phyloP scores from a whole-genome alignment of 805 yeast species.

The Ogataea nitratoaversa region DNA sequence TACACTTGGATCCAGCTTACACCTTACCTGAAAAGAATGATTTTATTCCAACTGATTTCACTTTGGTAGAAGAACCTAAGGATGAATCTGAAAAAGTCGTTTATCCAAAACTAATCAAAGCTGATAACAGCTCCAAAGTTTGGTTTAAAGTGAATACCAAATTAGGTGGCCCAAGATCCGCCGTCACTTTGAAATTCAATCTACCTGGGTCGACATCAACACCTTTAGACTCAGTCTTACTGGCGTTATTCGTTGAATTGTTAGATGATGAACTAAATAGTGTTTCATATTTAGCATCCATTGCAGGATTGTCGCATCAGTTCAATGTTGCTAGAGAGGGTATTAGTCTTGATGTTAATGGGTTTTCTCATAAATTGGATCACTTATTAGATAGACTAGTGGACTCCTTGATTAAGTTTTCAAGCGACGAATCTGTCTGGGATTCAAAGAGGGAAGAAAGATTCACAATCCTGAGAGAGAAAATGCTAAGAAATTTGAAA shows the following conservation, averaged over 20 bases:
- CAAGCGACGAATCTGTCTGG: constrained; percentile 24
- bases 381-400: constrained; percentile 59
- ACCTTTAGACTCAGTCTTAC: constrained; percentile 52
- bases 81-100: constrained; percentile 28
- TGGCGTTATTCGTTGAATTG: constrained; percentile 64
- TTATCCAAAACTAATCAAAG: constrained; percentile 60
- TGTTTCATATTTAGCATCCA: constrained; percentile 73
- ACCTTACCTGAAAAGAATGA: constrained; percentile 66
- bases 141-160: constrained; percentile 93
- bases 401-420: constrained; percentile 46
- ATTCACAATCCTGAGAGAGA: constrained; percentile 65
- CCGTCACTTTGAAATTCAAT: constrained; percentile 59
- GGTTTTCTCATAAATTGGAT: constrained; percentile 79
- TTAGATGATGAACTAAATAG: constrained; percentile 74
- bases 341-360: constrained; percentile 59
- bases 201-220: constrained; percentile 59
- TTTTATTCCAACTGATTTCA: constrained; percentile 77
- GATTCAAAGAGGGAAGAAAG: constrained; percentile 44
- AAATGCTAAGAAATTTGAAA: constrained; percentile 52
- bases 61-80: constrained; percentile 42
- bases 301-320: constrained; percentile 67
- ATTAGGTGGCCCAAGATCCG: constrained; percentile 84
- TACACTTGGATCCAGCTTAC: constrained; percentile 34
- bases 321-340: constrained; percentile 67
- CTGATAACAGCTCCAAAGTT: constrained; percentile 47